These are phyloP conservation scores for Sarocladium oryzae DNA, from an alignment of 2,329 filamentous ascomycete genomes.

Conservation along the genomic window DNA sequence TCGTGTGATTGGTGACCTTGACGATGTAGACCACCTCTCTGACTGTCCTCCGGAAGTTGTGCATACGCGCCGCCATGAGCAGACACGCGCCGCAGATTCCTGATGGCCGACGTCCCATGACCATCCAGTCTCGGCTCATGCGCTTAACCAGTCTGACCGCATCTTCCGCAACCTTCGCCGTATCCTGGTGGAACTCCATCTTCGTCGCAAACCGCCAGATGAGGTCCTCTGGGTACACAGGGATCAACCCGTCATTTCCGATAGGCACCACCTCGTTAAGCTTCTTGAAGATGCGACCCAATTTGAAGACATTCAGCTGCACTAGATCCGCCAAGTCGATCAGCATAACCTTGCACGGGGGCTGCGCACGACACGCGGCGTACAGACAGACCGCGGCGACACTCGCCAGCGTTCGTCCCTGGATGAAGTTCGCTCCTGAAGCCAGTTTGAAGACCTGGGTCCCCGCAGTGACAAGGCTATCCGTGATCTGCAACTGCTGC, in stretches of 20 bases:
- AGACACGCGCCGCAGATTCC: constrained; percentile 92
- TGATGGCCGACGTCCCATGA: constrained; percentile 84
- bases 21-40: constrained; percentile 97
- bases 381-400: constrained; percentile 92
- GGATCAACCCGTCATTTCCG: constrained; percentile 57
- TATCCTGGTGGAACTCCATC: constrained; percentile 80
- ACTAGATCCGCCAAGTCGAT: constrained; percentile 88
- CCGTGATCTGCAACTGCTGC: constrained; percentile 51
- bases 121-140: constrained; percentile 98
- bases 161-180: constrained; percentile 78
- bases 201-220: constrained; percentile 87
- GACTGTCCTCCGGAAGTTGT: constrained; percentile 90
- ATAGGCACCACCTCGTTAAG: constrained; percentile 66
- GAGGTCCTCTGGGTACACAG: constrained; percentile 80
- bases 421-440: constrained; percentile 68
- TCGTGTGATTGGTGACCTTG: constrained; percentile 90
- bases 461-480: constrained; percentile 57
- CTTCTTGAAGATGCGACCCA: constrained; percentile 85
- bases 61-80: constrained; percentile 93
- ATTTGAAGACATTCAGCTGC: constrained; percentile 82
- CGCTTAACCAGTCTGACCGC: constrained; percentile 81
- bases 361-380: constrained; percentile 73
- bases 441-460: constrained; percentile 72
- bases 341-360: constrained; percentile 79
- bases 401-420: constrained; percentile 77